Conservation (phyloP, 805 yeast genomes). For the Hanseniaspora occidentalis region DNA sequence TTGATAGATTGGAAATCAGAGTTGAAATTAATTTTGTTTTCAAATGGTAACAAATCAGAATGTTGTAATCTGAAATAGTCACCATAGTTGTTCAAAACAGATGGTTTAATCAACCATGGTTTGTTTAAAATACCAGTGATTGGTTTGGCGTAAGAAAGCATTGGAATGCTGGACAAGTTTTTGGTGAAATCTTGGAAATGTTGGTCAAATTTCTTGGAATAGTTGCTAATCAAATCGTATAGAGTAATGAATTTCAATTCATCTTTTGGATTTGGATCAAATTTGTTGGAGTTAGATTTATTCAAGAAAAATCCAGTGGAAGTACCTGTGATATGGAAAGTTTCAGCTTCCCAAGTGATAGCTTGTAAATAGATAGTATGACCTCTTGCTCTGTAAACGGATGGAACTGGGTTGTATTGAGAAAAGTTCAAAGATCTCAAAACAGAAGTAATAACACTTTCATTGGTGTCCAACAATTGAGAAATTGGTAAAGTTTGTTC, state of each 20-base stretch:
- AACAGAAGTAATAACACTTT: slow-evolving; percentile 22
- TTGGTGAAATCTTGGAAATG: slow-evolving; percentile 42
- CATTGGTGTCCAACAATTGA: slow-evolving; percentile 10
- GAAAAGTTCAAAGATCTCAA: slow-evolving; percentile 57
- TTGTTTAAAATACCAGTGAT: slow-evolving; percentile 45
- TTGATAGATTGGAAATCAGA: slow-evolving; percentile 77
- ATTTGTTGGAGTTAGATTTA: slow-evolving; percentile 50
- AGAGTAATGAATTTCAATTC: slow-evolving; percentile 27
- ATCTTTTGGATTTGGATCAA: slow-evolving; percentile 49
- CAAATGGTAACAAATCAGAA: slow-evolving; percentile 10
- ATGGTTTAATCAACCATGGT: slow-evolving; percentile 54
- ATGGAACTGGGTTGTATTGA: slow-evolving; percentile 79
- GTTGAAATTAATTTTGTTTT: slow-evolving; percentile 66
- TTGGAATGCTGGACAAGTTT: slow-evolving; percentile 30
- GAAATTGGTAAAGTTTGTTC: slow-evolving; percentile 10
- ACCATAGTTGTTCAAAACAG: slow-evolving; percentile 26
- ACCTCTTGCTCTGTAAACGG: slow-evolving; percentile 50
- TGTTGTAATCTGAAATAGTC: slow-evolving; percentile 54
- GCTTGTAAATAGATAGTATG: slow-evolving; percentile 67
- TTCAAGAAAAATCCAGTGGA: slow-evolving; percentile 71
- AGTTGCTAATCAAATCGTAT: slow-evolving; percentile 43
- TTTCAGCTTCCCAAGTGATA: slow-evolving; percentile 73
- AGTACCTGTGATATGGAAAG: slow-evolving; percentile 65
- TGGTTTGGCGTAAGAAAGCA: slow-evolving; percentile 51
- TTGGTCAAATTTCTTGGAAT: slow-evolving; percentile 51